Evolutionary conservation across 202 grass and related monocot species (phyloP).

Genomic region (Alloteropsis angusta): DNA sequence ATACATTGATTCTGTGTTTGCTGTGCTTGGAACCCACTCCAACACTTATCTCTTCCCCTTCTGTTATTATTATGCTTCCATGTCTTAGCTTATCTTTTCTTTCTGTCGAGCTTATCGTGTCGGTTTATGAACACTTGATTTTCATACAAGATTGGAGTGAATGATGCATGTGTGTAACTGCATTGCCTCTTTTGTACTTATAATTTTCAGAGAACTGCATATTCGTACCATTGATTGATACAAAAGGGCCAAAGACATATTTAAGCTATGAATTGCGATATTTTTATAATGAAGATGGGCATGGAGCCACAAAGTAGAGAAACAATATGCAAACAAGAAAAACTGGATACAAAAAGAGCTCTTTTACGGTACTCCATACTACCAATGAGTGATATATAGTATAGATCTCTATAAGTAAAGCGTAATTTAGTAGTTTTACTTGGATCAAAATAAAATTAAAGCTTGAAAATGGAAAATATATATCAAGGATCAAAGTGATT

Average conservation of each 20-base stretch:
- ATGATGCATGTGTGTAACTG: background rate
- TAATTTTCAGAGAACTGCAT: background rate
- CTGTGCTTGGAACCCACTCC: conserved; percentile 31
- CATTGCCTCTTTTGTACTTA: background rate
- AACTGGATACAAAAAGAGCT: background rate
- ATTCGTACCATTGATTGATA: background rate
- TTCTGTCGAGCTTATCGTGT: background rate
- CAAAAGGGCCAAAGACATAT: background rate
- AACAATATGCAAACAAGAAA: background rate
- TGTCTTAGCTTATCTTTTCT: background rate
- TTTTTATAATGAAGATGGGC: background rate
- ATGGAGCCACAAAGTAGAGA: background rate
- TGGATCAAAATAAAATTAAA: too few species aligned
- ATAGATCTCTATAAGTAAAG: too few species aligned
- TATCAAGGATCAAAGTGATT: too few species aligned
- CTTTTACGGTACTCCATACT: too few species aligned
- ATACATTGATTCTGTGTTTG: background rate
- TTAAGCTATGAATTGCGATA: background rate
- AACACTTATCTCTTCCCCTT: background rate
- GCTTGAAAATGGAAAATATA: too few species aligned
- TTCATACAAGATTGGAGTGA: background rate
- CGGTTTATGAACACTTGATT: background rate
- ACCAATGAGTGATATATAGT: too few species aligned
- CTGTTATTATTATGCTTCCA: background rate
- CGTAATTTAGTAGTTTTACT: too few species aligned